Percentiles rank a stretch among this genome's conserved stretches.
These are phyloP conservation scores for Psilocybe mexicana DNA, from an alignment of 1,284 basidiomycete genomes.

Conservation along the genomic window DNA sequence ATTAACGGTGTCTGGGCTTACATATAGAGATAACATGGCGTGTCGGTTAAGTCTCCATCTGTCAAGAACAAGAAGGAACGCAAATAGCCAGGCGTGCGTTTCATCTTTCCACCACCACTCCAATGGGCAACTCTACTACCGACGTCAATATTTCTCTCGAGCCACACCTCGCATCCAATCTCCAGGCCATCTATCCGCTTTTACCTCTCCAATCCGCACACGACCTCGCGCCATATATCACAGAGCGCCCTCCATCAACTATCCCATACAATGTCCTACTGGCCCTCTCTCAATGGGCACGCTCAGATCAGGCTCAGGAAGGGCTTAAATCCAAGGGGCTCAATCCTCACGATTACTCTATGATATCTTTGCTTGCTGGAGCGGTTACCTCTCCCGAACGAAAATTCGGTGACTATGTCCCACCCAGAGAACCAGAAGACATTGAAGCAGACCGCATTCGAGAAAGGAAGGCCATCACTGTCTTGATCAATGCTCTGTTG, in stretches of 20 bases:
- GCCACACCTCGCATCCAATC: constrained; percentile 52
- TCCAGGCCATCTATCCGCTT: constrained; percentile 45
- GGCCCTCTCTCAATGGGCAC: constrained; percentile 67
- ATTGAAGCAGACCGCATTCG: constrained; percentile 43
- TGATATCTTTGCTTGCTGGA: constrained; percentile 76
- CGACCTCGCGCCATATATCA: constrained; percentile 40
- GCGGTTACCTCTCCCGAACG: constrained; percentile 72
- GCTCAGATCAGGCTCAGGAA: constrained; percentile 46
- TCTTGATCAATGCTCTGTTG: constrained; percentile 68
- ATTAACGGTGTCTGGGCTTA: constrained; percentile 15
- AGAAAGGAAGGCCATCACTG: constrained; percentile 67
- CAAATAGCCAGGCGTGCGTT: constrained; percentile 7
- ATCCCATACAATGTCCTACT: constrained; percentile 64
- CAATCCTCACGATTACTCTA: constrained; percentile 56
- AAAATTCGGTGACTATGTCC: constrained; percentile 53
- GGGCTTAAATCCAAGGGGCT: constrained; percentile 48
- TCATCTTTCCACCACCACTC: constrained; percentile 17
- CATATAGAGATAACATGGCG: constrained; percentile 14
- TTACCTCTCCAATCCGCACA: constrained; percentile 47
- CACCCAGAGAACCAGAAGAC: constrained; percentile 44
- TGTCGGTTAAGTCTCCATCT: constrained; percentile 3
- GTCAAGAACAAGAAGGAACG: constrained; percentile 6
- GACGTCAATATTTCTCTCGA: constrained; percentile 68
- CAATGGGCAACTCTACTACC: constrained; percentile 19
- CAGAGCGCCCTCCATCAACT: constrained; percentile 33